Evolutionary conservation across 441 rosid genomes (phyloP).

Genomic region (Biscutella auriculata): DNA sequence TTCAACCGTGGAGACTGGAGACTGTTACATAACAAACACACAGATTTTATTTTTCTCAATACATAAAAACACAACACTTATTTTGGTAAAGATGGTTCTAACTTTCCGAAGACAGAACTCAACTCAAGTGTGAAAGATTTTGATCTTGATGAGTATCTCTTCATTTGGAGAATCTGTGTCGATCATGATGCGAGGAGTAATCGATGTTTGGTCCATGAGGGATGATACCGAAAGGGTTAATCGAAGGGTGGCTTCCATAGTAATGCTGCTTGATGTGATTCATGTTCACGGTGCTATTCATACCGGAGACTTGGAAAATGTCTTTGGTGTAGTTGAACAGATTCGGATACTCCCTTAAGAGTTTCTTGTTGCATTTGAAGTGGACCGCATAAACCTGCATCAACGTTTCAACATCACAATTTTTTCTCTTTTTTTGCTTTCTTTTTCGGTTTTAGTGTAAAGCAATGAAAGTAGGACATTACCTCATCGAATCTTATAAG

Average conservation of each 20-base stretch:
- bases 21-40: no score
- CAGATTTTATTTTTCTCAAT: no score
- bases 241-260: constrained; percentile 79
- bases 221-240: constrained; percentile 60
- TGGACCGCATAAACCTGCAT: constrained; percentile 72
- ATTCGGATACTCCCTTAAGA: constrained; percentile 63
- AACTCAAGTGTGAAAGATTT: background rate
- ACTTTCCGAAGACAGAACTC: background rate
- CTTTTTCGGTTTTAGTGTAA: background rate
- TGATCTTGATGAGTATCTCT: background rate
- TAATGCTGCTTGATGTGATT: constrained; percentile 70
- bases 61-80: background rate
- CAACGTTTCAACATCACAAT: background rate
- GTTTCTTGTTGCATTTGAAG: constrained; percentile 88
- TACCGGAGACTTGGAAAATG: constrained; percentile 52
- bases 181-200: constrained; percentile 49
- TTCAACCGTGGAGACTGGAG: no score
- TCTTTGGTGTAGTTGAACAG: constrained; percentile 77
- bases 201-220: constrained; percentile 59
- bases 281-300: constrained; percentile 58
- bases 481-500: constrained; percentile 93
- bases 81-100: background rate
- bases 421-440: background rate
- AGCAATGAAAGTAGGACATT: background rate
- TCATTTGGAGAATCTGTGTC: constrained; percentile 36